Conservation (phyloP, 169 alveolate genomes). For the Fabrea salina region DNA sequence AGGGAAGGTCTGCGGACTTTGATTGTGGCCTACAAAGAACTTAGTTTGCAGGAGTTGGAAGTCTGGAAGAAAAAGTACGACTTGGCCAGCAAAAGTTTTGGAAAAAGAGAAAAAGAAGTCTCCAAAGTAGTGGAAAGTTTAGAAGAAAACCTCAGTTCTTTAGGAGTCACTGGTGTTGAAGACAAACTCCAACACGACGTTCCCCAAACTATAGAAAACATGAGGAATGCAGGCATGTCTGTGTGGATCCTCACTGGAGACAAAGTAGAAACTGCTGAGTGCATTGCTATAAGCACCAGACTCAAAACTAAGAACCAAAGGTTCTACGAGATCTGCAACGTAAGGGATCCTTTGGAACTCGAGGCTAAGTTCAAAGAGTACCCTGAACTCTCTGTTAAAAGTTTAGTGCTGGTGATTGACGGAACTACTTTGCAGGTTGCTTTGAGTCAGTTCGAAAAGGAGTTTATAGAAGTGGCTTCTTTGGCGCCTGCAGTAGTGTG, state of each 20-base stretch:
- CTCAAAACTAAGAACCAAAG: not conserved
- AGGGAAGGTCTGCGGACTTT: conserved; percentile 71
- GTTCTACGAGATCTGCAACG: not conserved
- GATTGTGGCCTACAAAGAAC: conserved; percentile 55
- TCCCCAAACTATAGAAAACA: conserved; percentile 88
- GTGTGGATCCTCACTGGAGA: conserved; percentile 99
- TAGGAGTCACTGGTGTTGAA: conserved; percentile 96
- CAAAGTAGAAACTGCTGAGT: conserved; percentile 98
- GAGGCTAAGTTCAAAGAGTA: not conserved
- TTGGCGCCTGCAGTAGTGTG: conserved; percentile 93
- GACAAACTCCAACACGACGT: conserved; percentile 96
- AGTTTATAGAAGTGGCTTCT: conserved; percentile 82
- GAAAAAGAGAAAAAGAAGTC: conserved; percentile 47
- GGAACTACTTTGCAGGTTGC: conserved; percentile 77
- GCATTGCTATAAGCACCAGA: conserved; percentile 92
- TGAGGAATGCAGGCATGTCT: conserved; percentile 95
- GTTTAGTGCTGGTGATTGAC: conserved; percentile 80
- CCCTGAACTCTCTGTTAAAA: not conserved
- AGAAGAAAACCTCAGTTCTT: conserved; percentile 85
- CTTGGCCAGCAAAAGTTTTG: conserved; percentile 44
- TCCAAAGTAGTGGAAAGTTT: conserved; percentile 46
- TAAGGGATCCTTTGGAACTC: not conserved
- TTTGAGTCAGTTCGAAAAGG: conserved; percentile 64
- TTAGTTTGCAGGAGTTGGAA: conserved; percentile 37
- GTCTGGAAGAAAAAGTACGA: conserved; percentile 46